Evolutionary conservation across 1,139 yeast species (phyloP), one percentile per base, ranked within the genome.

Genomic region (Diutina scorzettiae): DNA sequence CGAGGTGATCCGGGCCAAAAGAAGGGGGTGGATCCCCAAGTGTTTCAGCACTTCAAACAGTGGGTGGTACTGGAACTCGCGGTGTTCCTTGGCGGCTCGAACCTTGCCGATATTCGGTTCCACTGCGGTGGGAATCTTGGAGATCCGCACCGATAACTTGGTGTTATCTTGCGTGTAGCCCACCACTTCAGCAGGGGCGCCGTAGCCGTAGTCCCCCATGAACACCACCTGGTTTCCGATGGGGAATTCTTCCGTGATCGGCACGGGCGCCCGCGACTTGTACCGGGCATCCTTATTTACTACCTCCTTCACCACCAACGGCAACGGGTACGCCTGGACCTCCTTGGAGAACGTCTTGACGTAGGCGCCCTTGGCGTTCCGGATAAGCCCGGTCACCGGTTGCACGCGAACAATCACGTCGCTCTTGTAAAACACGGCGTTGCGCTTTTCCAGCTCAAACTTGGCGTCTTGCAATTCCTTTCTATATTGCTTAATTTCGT

Each of bases 181-280:
- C 42, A 71, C 76, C 41, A 91, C 74, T 20, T 70, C 69, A 12
- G 93, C 89, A 42, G 94, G 82, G 23, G 86, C 73, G 41, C 98
- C 98, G 56, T 85, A 91, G 2, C 89, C 94, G 61, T 78, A 78
- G 32, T 82, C 87, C 33, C 97, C 95, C 47, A 91, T 66, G 56
- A 85, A 85, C n/a, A 89, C 74, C 32, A 80, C 91, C 44, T 76
- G 76, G 0, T 84, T 71, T 17, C 73, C 79, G 5, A 72, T 46
- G 20, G 97, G 96, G 60, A 73, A 91, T 57, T 91, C 97, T 49
- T 82, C 76, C 7, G 76, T 79, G 46, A 91, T 68, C 9, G 96
- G 87, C 42, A 76, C 56, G 3, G 97, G 87, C 2, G 81, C 76
- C 49, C 79, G 77, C 51, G 86, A 86, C 30, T 65, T 62, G 55